Percentiles rank a stretch among this genome's conserved stretches.
These are phyloP conservation scores for Neonectria punicea DNA, from an alignment of 2,329 filamentous ascomycete species.

Conservation along the genomic window DNA sequence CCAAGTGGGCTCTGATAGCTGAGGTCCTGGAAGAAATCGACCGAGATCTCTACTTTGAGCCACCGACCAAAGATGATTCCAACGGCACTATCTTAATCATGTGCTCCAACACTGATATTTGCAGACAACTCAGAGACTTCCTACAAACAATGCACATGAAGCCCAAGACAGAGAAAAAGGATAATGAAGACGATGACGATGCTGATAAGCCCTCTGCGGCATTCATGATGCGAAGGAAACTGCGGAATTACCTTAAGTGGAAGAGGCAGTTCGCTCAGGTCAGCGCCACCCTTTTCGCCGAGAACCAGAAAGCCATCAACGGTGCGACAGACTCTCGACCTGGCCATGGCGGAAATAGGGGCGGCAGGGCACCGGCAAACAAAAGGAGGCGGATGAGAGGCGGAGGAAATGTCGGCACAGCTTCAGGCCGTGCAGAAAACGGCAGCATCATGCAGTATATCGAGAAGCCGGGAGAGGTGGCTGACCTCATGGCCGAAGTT, in stretches of 20 bases:
- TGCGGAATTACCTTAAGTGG: constrained; percentile 90
- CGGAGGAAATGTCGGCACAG: constrained; percentile 70
- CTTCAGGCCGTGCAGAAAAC: constrained; percentile 72
- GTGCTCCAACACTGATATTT: constrained; percentile 89
- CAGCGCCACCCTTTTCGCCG: constrained; percentile 79
- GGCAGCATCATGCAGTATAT: constrained; percentile 81
- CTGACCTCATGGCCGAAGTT: constrained; percentile 83
- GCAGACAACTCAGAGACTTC: constrained; percentile 89
- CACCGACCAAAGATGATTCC: constrained; percentile 79
- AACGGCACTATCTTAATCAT: constrained; percentile 95
- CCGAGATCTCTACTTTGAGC: constrained; percentile 86
- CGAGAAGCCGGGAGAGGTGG: constrained; percentile 85
- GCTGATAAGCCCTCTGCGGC: constrained; percentile 76
- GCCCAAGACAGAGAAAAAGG: constrained; percentile 58
- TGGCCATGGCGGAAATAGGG: constrained; percentile 59
- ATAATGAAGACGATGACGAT: constrained; percentile 58
- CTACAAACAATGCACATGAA: constrained; percentile 88
- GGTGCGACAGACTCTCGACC: constrained; percentile 69
- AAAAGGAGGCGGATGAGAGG: constrained; percentile 88
- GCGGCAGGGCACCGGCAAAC: constrained; percentile 76
- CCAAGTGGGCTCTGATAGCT: constrained; percentile 91
- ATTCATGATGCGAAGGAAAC: constrained; percentile 89
- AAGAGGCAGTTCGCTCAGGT: constrained; percentile 90
- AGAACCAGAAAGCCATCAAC: constrained; percentile 81
- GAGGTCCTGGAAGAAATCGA: constrained; percentile 95